Evolutionary conservation across 2,329 filamentous ascomycete genomes (phyloP).

Genomic region (Ophiosphaerella herpotricha): DNA sequence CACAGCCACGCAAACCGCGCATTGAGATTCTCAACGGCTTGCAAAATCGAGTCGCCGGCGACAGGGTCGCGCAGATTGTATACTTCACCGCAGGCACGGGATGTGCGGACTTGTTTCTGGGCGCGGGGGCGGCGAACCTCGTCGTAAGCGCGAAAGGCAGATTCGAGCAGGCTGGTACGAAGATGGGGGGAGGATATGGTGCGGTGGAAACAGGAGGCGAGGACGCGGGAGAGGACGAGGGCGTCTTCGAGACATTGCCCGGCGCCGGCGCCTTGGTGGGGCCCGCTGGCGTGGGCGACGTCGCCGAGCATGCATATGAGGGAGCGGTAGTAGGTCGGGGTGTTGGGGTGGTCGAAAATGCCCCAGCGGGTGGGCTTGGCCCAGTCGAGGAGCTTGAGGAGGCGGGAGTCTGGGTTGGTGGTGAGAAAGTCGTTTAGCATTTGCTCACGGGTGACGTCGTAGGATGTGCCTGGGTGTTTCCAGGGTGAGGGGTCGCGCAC

Average conservation of each 20-base stretch:
- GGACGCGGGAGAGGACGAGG: constrained; percentile 26
- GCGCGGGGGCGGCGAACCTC: constrained; percentile 26
- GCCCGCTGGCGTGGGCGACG: constrained; percentile 30
- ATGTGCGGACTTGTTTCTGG: constrained; percentile 26
- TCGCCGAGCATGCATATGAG: constrained; percentile 33
- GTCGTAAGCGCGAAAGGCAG: constrained; percentile 30
- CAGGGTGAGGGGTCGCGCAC: constrained; percentile 20
- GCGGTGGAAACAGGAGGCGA: constrained; percentile 14
- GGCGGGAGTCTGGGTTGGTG: constrained; percentile 14
- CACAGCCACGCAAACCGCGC: constrained; percentile 27
- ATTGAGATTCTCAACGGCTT: constrained; percentile 15
- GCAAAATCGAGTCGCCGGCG: constrained; percentile 13
- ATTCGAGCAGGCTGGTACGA: constrained; percentile 17
- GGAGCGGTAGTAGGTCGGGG: constrained; percentile 27
- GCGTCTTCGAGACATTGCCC: constrained; percentile 37
- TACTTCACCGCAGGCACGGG: constrained; percentile 16
- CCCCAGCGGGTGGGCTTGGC: constrained; percentile 30
- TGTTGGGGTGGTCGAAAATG: constrained; percentile 29
- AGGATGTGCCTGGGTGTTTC: constrained; percentile 10
- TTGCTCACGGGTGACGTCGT: constrained; percentile 21
- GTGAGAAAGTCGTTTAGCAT: constrained; percentile 30
- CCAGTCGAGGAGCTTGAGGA: constrained; percentile 17
- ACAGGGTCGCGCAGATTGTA: constrained; percentile 14
- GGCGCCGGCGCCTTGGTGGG: constrained; percentile 36
- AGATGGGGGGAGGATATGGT: background rate